phyloP scores from a whole-genome alignment of 169 alveolate species.

The Amoebophrya sp. region DNA sequence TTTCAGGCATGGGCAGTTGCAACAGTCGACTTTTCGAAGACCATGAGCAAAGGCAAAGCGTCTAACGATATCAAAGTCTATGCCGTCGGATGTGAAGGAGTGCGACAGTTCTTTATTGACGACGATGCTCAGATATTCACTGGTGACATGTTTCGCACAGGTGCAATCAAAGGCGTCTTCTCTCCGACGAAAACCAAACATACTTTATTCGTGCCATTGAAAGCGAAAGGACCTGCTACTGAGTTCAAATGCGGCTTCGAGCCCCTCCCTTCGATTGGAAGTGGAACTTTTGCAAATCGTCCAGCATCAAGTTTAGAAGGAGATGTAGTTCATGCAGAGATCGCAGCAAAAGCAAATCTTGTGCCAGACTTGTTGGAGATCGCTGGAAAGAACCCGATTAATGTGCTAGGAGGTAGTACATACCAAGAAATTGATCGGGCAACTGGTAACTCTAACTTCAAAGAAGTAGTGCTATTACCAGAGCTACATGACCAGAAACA shows the following conservation, averaged over 20 bases:
- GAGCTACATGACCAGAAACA: too few species aligned
- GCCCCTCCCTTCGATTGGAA: neutral
- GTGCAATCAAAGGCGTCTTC: neutral
- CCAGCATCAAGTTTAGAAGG: too few species aligned
- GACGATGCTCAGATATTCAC: neutral
- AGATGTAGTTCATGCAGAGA: neutral
- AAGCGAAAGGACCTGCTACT: neutral
- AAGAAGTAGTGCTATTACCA: neutral
- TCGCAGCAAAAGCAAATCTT: neutral
- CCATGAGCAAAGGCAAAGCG: neutral
- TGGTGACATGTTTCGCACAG: conserved; percentile 17
- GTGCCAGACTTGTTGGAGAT: neutral
- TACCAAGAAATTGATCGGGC: neutral
- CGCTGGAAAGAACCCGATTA: neutral
- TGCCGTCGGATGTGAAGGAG: neutral
- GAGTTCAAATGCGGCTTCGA: neutral
- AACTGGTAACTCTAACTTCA: neutral
- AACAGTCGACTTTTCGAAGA: neutral
- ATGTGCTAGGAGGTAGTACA: too few species aligned
- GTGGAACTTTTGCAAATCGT: too few species aligned
- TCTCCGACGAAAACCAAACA: neutral
- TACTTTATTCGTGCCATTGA: neutral
- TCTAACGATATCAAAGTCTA: neutral
- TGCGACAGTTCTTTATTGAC: neutral
- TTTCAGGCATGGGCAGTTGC: neutral